Conservation (phyloP, 352 stramenopile species). For the Lagenidium giganteum region DNA sequence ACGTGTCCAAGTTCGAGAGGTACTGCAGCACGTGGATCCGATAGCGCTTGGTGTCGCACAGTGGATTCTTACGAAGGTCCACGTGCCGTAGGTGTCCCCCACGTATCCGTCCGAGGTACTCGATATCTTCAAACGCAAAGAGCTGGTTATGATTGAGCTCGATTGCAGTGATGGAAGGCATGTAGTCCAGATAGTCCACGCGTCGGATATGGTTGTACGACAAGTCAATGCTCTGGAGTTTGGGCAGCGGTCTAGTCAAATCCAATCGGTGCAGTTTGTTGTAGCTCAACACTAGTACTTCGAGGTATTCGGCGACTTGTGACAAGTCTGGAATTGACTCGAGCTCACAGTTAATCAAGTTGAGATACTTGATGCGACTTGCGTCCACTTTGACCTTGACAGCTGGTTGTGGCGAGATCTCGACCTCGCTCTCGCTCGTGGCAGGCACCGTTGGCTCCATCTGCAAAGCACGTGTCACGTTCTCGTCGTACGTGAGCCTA, state of each 20-base stretch:
- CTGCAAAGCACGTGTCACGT: constrained; percentile 24
- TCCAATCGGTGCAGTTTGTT: constrained; percentile 53
- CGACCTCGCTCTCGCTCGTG: too few relatives aligned
- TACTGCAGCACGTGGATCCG: constrained; percentile 52
- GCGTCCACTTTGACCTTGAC: too few relatives aligned
- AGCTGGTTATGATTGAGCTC: constrained; percentile 71
- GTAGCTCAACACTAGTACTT: constrained; percentile 67
- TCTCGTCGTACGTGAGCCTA: constrained; percentile 14
- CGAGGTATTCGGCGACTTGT: constrained; percentile 28
- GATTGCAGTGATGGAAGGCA: constrained; percentile 31
- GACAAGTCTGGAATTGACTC: constrained; percentile 41
- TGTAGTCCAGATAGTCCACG: constrained; percentile 36
- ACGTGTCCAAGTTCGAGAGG: constrained; percentile 26
- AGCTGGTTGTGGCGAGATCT: too few relatives aligned
- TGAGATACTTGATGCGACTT: constrained; percentile 33
- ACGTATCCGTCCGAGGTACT: constrained; percentile 19
- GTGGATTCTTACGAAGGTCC: constrained; percentile 64
- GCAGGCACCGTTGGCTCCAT: constrained; percentile 39
- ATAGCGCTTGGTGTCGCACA: constrained; percentile 65
- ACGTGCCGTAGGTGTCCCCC: constrained; percentile 25
- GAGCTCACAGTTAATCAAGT: constrained; percentile 46
- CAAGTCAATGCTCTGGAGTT: constrained; percentile 49
- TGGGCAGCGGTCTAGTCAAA: constrained; percentile 17
- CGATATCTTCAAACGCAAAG: constrained; percentile 43
- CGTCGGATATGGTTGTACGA: constrained; percentile 55